Evolutionary conservation across 345 rosid species (phyloP), one percentile per base, ranked within the genome.

Genomic region (Salix viminalis): DNA sequence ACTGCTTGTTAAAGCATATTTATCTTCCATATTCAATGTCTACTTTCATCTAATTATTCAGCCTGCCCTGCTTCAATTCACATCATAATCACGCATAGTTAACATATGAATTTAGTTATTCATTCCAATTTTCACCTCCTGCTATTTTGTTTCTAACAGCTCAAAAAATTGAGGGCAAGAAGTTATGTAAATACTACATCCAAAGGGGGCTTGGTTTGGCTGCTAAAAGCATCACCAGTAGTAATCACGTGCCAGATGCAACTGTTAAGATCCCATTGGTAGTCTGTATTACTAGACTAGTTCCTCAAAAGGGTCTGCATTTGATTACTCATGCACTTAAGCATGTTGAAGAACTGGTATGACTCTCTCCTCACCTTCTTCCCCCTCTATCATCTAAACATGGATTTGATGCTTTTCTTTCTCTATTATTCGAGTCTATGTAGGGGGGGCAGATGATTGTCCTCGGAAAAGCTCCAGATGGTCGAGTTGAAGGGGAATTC

Each of bases 281-380:
- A 81, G 81, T 88, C 70, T 88, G 91, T 76, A 85, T 88, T 64
- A 85, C 87, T 46, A 77, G 91, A 72, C 82, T 88, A 62, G 91
- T 88, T 75, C 82, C 88, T 76, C 91, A 88, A 72, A 88, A 88
- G 80, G 91, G 91, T 58, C 91, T 88, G 76, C 91, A 88, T 81
- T 76, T 88, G 89, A 85, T 88, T 65, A 85, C 78, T 64, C 87
- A 87, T 36, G 88, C 91, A 71, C 79, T 88, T 42, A 85, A 87
- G 78, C 84, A 19, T 65, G 70, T 71, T 14, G 76, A 82, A 83
- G 85, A 86, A 81, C 84, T 86, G 41, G 91, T 88, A 81, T 73
- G 89, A 74, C 79, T 72, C 44, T 41, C 44, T 41, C 44, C 44
- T 6, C 4, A 37, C 30, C 3, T 14, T 14, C 39, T 28, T 23